A percentile compares a stretch with the other conserved stretches of the same genome.
These are phyloP conservation scores for Dryas integrifolia DNA, from an alignment of 331 rosid genomes.

Conservation along the genomic window DNA sequence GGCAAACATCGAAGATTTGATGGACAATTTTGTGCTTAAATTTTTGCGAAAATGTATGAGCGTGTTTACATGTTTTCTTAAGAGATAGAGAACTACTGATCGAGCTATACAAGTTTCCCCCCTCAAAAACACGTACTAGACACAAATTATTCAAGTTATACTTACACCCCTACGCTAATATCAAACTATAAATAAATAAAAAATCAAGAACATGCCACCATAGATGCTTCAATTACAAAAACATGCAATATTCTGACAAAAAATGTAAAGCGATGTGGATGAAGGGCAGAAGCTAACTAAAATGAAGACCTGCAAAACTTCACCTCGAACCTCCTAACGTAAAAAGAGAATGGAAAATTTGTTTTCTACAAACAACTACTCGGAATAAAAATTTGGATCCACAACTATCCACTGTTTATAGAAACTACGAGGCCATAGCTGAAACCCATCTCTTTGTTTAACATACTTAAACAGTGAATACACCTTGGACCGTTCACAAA, in stretches of 20 bases:
- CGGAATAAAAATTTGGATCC: conserved; percentile 5
- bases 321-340: conserved; percentile 34
- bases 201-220: conserved; percentile 15
- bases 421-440: conserved; percentile 12
- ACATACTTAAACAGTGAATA: background rate
- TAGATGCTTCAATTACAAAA: conserved; percentile 32
- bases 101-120: background rate
- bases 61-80: too few species aligned
- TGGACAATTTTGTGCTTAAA: too few species aligned
- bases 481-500: background rate
- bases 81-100: too few species aligned
- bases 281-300: conserved; percentile 37
- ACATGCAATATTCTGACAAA: conserved; percentile 8
- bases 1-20: too few species aligned
- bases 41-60: too few species aligned
- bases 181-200: conserved; percentile 11
- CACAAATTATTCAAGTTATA: background rate
- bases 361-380: conserved; percentile 15
- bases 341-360: conserved; percentile 17
- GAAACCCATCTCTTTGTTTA: too few species aligned
- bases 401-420: conserved; percentile 21
- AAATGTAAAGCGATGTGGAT: conserved; percentile 21
- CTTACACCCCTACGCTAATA: conserved; percentile 7
- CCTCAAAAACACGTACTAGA: background rate
- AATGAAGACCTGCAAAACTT: conserved; percentile 38